A percentile compares a stretch with the other conserved stretches of the same genome.
These are phyloP conservation scores for Barnettozyma vustinii DNA, from an alignment of 805 yeast genomes.

Conservation along the genomic window DNA sequence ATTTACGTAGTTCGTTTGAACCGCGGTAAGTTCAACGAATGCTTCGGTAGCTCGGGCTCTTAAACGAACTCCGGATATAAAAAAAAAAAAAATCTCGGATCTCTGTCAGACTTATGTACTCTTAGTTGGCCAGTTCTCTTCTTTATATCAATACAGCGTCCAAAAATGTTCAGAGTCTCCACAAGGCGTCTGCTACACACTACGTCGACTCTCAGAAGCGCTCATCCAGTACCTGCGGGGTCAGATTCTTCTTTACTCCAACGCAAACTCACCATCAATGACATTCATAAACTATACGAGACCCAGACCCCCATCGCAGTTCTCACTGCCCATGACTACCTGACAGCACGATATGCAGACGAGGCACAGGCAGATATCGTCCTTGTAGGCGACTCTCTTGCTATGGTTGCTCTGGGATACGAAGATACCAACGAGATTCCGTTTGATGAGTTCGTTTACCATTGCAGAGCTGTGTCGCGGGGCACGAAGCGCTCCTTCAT, in stretches of 20 bases:
- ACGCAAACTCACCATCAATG: constrained; percentile 31
- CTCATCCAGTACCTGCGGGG: not conserved
- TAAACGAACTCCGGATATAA: too few relatives aligned
- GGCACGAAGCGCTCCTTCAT: constrained; percentile 63
- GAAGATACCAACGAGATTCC: constrained; percentile 68
- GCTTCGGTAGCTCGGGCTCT: not conserved
- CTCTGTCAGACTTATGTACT: not conserved
- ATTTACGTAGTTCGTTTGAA: not conserved
- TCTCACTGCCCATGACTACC: constrained; percentile 86
- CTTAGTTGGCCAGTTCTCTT: not conserved
- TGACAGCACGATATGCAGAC: constrained; percentile 69
- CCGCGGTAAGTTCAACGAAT: not conserved
- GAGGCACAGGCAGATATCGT: constrained; percentile 61
- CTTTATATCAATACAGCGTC: not conserved
- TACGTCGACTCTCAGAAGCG: not conserved
- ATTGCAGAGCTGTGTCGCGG: constrained; percentile 69
- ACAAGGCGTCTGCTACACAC: not conserved
- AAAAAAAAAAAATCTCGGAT: not conserved
- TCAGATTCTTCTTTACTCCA: not conserved
- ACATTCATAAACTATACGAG: constrained; percentile 31
- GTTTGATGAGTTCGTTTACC: constrained; percentile 75
- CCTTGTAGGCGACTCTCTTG: constrained; percentile 86
- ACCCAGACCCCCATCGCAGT: constrained; percentile 39
- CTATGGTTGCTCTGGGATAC: constrained; percentile 88
- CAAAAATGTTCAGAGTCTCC: not conserved